Base-by-base conservation (phyloP, 148 eudicot genomes). In the Chenopodium album region DNA sequence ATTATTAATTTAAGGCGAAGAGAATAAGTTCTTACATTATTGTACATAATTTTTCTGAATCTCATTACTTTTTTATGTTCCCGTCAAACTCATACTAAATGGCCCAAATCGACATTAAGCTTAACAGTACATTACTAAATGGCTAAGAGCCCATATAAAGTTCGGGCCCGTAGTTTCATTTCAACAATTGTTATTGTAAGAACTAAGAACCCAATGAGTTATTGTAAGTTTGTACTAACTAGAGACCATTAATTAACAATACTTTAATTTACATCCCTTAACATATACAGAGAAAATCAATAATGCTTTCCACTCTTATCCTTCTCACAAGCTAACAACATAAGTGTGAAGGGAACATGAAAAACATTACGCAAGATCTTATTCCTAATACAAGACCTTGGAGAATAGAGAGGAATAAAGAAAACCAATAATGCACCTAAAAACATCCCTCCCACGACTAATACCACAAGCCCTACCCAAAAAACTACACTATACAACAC, bases 361-460 rank as follows among this genome's bases (percentile, higher is more conserved):
- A 82, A 78, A 3, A 82, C 6, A 41, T 69, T 78, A 8, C 82
- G 82, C 60, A 78, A 23, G 26, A 75, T 6, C 71, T 22, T 69
- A 79, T 32, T 54, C 70, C 44, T 82, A 11, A 60, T 20, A 11
- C 59, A 67, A 73, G 56, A 48, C 10, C 64, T 54, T 1, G 85
- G 77, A 2, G 76, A 78, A 46, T 54, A 78, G 14, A 85, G 69
- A 67, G 85, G 87, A 22, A 85, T 44, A 52, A 73, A 78, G 34
- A 85, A 78, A 7, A 82, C 23, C 67, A 82, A 31, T 13, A 85
- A n/a, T 54, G 50, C 76, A 64, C 20, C 46, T 29, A 85, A 74
- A 77, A 85, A 82, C 10, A 68, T 32, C 13, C 79, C 79, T 60
- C 83, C 87, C 62, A 82, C 79, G 6, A 79, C 83, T 67, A 79